Conservation (phyloP, 2,329 filamentous ascomycete genomes). For the Cephalotrichum gorgonifer region DNA sequence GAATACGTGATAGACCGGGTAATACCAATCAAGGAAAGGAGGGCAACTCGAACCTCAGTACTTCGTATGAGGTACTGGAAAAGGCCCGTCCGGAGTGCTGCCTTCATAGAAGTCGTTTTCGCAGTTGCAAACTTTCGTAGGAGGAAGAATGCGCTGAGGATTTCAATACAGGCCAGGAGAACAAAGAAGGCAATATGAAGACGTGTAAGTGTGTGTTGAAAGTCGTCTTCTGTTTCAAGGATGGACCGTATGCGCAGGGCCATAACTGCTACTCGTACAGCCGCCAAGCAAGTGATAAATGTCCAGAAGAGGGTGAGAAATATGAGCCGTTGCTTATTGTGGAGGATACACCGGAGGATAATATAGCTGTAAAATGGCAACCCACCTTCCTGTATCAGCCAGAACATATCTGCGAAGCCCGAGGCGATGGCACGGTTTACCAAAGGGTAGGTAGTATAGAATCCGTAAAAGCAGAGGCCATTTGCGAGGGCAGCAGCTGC, state of each 20-base stretch:
- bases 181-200: constrained; percentile 31
- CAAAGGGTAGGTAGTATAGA: constrained; percentile 17
- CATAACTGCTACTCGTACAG: constrained; percentile 32
- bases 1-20: constrained; percentile 29
- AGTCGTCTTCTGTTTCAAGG: constrained; percentile 10
- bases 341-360: constrained; percentile 39
- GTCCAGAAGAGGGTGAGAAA: constrained; percentile 46
- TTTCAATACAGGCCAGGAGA: constrained; percentile 27
- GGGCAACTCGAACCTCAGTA: constrained; percentile 27
- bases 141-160: constrained; percentile 26
- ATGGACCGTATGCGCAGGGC: constrained; percentile 19
- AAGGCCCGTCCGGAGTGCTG: constrained; percentile 16
- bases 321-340: constrained; percentile 24
- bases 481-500: constrained; percentile 27
- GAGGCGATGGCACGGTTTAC: constrained; percentile 20
- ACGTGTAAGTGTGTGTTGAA: constrained; percentile 21
- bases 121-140: constrained; percentile 24
- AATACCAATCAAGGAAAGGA: constrained; percentile 24
- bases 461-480: constrained; percentile 31
- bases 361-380: constrained; percentile 39
- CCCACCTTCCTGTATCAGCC: constrained; percentile 33
- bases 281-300: constrained; percentile 39
- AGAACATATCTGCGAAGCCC: constrained; percentile 25
- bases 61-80: constrained; percentile 29
- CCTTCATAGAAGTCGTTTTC: constrained; percentile 18